phyloP scores from a whole-genome alignment of 768 basidiomycete species.

The Tulasnella sp. region DNA sequence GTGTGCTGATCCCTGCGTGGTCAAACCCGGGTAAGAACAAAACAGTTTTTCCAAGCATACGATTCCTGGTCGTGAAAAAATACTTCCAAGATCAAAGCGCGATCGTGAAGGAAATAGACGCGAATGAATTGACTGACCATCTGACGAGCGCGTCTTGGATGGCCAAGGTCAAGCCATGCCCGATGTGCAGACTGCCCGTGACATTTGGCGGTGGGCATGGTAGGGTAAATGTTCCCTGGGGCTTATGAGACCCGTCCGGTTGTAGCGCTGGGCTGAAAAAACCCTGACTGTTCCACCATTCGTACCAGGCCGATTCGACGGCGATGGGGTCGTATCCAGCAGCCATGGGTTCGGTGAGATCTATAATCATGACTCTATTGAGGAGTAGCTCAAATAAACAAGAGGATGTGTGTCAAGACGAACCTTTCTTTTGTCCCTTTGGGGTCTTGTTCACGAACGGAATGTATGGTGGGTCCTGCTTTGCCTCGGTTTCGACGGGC shows the following conservation, averaged over 20 bases:
- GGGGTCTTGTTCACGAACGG: slow-evolving; percentile 85
- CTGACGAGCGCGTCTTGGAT: slow-evolving; percentile 84
- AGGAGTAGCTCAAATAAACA: too few species aligned
- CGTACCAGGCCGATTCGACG: slow-evolving; percentile 93
- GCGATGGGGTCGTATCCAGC: slow-evolving; percentile 91
- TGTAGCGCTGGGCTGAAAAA: slow-evolving; percentile 73
- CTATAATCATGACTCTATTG: slow-evolving; percentile 34
- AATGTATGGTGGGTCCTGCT: slow-evolving; percentile 55
- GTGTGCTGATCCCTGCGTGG: slow-evolving; percentile 96
- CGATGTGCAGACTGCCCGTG: slow-evolving; percentile 90
- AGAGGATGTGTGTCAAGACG: too few species aligned
- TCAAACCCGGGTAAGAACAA: slow-evolving; percentile 93
- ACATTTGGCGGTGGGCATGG: slow-evolving; percentile 93
- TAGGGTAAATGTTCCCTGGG: slow-evolving; percentile 68
- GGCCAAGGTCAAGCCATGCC: slow-evolving; percentile 83
- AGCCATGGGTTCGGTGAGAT: slow-evolving; percentile 78
- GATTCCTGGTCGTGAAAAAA: slow-evolving; percentile 82
- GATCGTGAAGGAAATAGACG: background rate
- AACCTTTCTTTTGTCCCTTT: slow-evolving; percentile 89
- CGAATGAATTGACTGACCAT: slow-evolving; percentile 43
- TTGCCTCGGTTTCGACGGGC: slow-evolving; percentile 58
- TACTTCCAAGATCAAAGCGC: too few species aligned
- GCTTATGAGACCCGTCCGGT: slow-evolving; percentile 44
- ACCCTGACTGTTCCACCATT: slow-evolving; percentile 90
- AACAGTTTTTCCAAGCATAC: slow-evolving; percentile 88